Evolutionary conservation across 2,329 filamentous ascomycete species (phyloP).

Genomic region (Neonectria punicea): DNA sequence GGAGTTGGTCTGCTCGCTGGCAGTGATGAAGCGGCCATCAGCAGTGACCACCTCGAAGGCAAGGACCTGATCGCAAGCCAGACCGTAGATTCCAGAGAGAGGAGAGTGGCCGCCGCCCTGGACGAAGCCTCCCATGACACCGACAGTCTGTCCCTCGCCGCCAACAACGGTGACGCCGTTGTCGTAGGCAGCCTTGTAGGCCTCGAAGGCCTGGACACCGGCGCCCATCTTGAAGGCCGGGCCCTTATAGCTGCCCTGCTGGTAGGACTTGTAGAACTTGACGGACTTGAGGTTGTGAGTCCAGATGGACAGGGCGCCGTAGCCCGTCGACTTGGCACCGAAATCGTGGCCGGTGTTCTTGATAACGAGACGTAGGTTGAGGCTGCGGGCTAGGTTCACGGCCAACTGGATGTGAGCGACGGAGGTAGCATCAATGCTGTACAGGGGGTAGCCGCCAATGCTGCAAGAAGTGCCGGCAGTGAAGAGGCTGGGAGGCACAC

Average conservation of each 20-base stretch:
- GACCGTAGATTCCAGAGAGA: slow-evolving; percentile 62
- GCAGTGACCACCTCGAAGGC: slow-evolving; percentile 65
- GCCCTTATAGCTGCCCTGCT: slow-evolving; percentile 56
- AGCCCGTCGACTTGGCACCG: slow-evolving; percentile 66
- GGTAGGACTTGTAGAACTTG: slow-evolving; percentile 53
- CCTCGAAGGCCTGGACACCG: slow-evolving; percentile 62
- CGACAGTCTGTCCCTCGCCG: slow-evolving; percentile 65
- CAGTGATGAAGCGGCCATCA: slow-evolving; percentile 58
- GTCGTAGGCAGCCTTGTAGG: slow-evolving; percentile 55
- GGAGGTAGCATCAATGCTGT: slow-evolving; percentile 53
- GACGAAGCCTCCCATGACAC: slow-evolving; percentile 68
- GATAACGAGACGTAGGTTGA: slow-evolving; percentile 59
- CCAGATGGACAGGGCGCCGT: slow-evolving; percentile 52
- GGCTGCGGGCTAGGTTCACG: slow-evolving; percentile 57
- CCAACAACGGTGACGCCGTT: slow-evolving; percentile 61
- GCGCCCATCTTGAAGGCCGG: slow-evolving; percentile 63
- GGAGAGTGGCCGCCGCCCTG: slow-evolving; percentile 69
- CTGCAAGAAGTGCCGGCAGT: slow-evolving; percentile 46
- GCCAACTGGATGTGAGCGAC: slow-evolving; percentile 58
- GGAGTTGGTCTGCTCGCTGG: slow-evolving; percentile 52
- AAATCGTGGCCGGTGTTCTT: slow-evolving; percentile 64
- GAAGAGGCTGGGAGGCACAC: slow-evolving; percentile 45
- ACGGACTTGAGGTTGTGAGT: slow-evolving; percentile 55
- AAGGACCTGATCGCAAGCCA: slow-evolving; percentile 68
- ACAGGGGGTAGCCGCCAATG: slow-evolving; percentile 54